Conservation (phyloP, 1,139 yeast species). For the Geotrichum restrictum region DNA sequence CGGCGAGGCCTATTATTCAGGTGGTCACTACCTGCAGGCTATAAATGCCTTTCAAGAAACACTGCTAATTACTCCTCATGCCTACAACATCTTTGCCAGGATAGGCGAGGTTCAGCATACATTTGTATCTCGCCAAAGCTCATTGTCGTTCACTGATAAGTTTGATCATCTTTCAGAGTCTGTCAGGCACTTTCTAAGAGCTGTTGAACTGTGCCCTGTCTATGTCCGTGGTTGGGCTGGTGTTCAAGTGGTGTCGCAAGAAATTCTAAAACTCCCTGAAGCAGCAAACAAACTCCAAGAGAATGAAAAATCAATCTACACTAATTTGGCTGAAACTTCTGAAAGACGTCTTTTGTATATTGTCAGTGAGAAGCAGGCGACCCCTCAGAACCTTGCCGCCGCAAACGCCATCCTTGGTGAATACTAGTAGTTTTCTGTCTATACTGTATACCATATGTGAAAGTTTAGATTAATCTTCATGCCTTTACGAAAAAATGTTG, state of each 20-base stretch:
- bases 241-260: slow-evolving; percentile 44
- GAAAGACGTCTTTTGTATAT: slow-evolving; percentile 19
- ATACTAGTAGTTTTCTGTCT: slow-evolving; percentile 11
- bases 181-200: slow-evolving; percentile 57
- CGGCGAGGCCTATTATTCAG: slow-evolving; percentile 53
- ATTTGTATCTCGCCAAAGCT: slow-evolving; percentile 23
- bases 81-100: slow-evolving; percentile 65
- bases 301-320: slow-evolving; percentile 8
- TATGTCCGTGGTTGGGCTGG: slow-evolving; percentile 78
- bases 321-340: slow-evolving; percentile 15
- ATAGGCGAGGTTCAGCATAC: slow-evolving; percentile 50
- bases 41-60: slow-evolving; percentile 67
- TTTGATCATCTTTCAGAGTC: slow-evolving; percentile 36
- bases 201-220: slow-evolving; percentile 70
- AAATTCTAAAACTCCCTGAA: slow-evolving; percentile 31
- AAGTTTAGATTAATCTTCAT: too few relatives aligned
- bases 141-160: slow-evolving; percentile 19
- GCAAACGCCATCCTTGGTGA: slow-evolving; percentile 19
- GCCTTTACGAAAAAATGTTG: too few relatives aligned
- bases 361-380: slow-evolving; percentile 18
- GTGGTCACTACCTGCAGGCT: slow-evolving; percentile 67
- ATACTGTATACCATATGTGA: too few relatives aligned
- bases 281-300: slow-evolving; percentile 4
- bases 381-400: slow-evolving; percentile 15
- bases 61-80: slow-evolving; percentile 61